A percentile compares a stretch with the other conserved stretches of the same genome.
phyloP scores from a whole-genome alignment of 305 asterid species.

The Stenogyne calaminthoides region DNA sequence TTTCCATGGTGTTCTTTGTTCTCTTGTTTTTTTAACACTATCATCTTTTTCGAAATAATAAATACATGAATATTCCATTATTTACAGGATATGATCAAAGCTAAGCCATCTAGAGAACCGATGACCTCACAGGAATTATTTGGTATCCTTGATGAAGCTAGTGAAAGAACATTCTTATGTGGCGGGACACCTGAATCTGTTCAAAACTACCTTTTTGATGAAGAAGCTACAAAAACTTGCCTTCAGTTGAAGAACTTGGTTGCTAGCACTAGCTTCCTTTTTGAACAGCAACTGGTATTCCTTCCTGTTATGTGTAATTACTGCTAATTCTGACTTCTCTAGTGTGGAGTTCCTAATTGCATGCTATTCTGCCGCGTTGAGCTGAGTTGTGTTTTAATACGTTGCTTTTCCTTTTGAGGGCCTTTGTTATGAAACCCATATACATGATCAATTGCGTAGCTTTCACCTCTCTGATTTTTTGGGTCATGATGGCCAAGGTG shows the following conservation, averaged over 20 bases:
- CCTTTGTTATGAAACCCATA: neutral
- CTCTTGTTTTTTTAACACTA: neutral
- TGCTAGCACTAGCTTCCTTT: slow-evolving; percentile 73
- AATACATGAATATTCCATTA: slow-evolving; percentile 5
- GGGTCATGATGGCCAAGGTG: neutral
- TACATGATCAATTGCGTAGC: neutral
- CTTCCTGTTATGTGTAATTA: neutral
- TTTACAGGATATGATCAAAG: slow-evolving; percentile 74
- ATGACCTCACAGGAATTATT: slow-evolving; percentile 70
- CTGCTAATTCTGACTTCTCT: slow-evolving; percentile 7
- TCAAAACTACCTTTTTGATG: slow-evolving; percentile 68
- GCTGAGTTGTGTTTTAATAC: too few species aligned
- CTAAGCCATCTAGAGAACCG: slow-evolving; percentile 56
- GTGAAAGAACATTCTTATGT: slow-evolving; percentile 85
- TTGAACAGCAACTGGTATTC: slow-evolving; percentile 80
- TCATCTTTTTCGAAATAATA: neutral
- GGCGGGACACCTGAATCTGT: slow-evolving; percentile 80
- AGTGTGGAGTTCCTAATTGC: too few species aligned
- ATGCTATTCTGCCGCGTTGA: too few species aligned
- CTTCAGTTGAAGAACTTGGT: slow-evolving; percentile 71
- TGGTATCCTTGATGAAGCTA: slow-evolving; percentile 80
- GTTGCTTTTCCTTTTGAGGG: too few species aligned
- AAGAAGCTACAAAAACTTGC: slow-evolving; percentile 57
- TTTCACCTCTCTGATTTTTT: neutral
- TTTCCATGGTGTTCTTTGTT: neutral